These are phyloP conservation scores for Zygoascus flipseniorum DNA, from an alignment of 805 yeast species.

Conservation along the genomic window DNA sequence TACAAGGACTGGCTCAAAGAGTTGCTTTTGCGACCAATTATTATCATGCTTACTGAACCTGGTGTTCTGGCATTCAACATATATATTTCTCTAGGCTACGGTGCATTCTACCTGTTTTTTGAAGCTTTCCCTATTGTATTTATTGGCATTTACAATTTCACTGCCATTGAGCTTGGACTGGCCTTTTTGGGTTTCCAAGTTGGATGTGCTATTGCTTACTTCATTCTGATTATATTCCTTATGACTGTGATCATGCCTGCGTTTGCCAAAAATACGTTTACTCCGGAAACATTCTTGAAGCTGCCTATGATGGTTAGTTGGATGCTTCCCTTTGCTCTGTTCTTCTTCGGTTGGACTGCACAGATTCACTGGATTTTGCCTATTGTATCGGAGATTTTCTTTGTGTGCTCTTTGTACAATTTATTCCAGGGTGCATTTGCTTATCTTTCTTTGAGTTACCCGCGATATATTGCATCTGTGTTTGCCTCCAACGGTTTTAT, in stretches of 20 bases:
- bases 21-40: constrained; percentile 31
- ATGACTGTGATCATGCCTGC: neutral
- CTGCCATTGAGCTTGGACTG: constrained; percentile 39
- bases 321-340: constrained; percentile 37
- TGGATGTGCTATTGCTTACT: constrained; percentile 38
- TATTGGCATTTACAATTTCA: constrained; percentile 37
- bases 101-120: constrained; percentile 46
- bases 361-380: constrained; percentile 45
- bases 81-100: constrained; percentile 45
- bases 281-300: constrained; percentile 12
- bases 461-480: constrained; percentile 46
- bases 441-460: constrained; percentile 41
- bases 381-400: constrained; percentile 35
- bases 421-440: constrained; percentile 44
- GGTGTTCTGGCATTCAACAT: constrained; percentile 45
- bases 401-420: constrained; percentile 33
- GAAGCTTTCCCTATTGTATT: constrained; percentile 57
- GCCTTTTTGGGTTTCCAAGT: constrained; percentile 41
- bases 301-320: constrained; percentile 13
- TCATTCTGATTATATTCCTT: constrained; percentile 1
- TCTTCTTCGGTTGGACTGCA: constrained; percentile 49
- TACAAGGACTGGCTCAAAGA: constrained; percentile 5
- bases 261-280: neutral
- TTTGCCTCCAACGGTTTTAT: constrained; percentile 49
- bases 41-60: constrained; percentile 45